Percentiles rank a stretch among this genome's conserved stretches.
phyloP scores from a whole-genome alignment of 176 grass and related monocot genomes.

The Hordeum vulgare region DNA sequence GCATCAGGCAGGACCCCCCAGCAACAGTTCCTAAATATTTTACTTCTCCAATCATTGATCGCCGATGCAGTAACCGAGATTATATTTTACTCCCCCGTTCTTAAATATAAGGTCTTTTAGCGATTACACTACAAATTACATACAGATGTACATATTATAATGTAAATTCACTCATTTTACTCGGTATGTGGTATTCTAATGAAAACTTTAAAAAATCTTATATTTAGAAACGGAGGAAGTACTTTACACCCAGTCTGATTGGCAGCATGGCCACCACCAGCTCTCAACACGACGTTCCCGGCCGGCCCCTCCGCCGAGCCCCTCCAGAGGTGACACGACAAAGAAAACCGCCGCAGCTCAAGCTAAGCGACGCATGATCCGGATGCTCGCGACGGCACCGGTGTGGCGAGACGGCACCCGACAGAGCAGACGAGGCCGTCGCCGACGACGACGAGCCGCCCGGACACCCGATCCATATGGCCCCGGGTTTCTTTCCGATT shows the following conservation, averaged over 20 bases:
- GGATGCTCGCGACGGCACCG: background rate
- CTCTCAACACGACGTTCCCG: slow-evolving; percentile 4
- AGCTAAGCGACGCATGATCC: background rate
- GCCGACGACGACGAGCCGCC: background rate
- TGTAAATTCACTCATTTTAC: no score
- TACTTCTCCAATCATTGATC: slow-evolving; percentile 25
- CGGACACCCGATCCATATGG: background rate
- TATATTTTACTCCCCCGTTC: no score
- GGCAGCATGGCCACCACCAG: slow-evolving; percentile 13
- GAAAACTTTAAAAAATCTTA: no score
- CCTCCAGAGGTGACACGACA: background rate
- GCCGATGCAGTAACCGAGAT: background rate
- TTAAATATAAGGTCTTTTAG: no score
- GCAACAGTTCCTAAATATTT: background rate
- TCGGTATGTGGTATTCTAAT: no score
- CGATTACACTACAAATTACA: no score
- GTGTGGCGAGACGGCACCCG: background rate
- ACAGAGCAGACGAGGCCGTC: background rate
- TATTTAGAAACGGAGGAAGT: no score
- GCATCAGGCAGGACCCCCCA: background rate
- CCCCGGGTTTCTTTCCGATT: background rate
- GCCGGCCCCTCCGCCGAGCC: background rate
- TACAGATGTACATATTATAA: no score
- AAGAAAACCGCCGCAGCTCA: background rate
- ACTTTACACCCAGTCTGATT: background rate